Base-by-base conservation (phyloP, 176 grass and related monocot genomes). In the Oropetium thomaeum region DNA sequence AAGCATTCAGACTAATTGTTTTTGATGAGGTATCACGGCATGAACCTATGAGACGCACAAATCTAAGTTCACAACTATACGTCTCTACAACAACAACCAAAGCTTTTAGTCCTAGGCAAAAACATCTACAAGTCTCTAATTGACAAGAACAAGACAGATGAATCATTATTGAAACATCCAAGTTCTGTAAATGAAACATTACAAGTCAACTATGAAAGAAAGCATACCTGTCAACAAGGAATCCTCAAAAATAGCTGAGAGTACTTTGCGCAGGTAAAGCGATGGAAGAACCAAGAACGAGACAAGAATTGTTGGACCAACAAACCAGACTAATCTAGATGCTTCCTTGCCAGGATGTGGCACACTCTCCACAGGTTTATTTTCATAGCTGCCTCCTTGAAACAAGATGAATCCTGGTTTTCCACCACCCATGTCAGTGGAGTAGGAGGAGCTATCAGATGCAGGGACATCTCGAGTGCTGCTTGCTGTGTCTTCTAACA, bases 401-500 rank as follows among this genome's bases (percentile, higher is more conserved):
- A 92, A 99, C 57, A 87, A 95, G 83, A 99, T 79, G 43, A 95
- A 90, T 67, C 96, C 96, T 5, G 91, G 41, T 76, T 99, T 99
- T 43, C 91, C 96, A 55, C 58, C 79, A 53, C 57, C 43, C 82
- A 34, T 86, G 58, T 83, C 41, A 53, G 79, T 76, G 67, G 84
- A 81, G 82, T 60, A 27, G 47, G 78, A 65, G 8, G 25, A 67
- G 59, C 51, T 71, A 28, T 37, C 69, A 74, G 58, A 52, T 34
- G 25, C 28, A 26, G 76, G 70, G 75, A 47, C 34, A 73, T 74
- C 78, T 92, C 78, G 44, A 27, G n/a, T 28, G 17, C 32, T 40
- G 39, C 29, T 66, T 13, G 69, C 25, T 8, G 58, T 75, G 58
- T 84, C 79, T 60, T 87, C 49, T 55, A 66, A 38, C 53, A 62